Evolutionary conservation across 495 filamentous ascomycete genomes (phyloP), one percentile per base, ranked within the genome.

Genomic region (Hypoxylon crocopeplum): DNA sequence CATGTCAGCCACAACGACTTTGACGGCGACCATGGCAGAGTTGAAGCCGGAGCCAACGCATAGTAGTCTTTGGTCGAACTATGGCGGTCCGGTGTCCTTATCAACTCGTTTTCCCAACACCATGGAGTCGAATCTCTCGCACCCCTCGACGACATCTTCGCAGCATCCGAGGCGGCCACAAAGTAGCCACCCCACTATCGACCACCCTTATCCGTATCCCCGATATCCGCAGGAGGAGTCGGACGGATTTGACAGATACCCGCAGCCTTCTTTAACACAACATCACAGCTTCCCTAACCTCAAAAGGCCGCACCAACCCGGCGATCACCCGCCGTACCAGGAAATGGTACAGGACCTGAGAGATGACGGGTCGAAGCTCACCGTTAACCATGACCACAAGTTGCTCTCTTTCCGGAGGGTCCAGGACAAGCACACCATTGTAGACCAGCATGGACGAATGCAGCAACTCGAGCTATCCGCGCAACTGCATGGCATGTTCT

Each of bases 401-500:
- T 68, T 84, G 16, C 72, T 84, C 7, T 81, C 78, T 36, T 84
- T 84, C 64, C 72, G 72, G 59, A 78, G 75, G 56, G 66, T 77
- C 24, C 78, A 74, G 41, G 80, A 83, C 64, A 82, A 82, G 71
- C 79, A 82, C 66, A 83, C 81, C 47, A 77, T 83, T 15, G 71
- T 82, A 59, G 82, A 84, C 58, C 67, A 72, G 30, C 78, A 81
- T 67, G 82, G 81, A 13, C 75, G 80, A 40, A 76, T 82, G 60
- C 78, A 82, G 62, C 75, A 81, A 48, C 78, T 83, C 36, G 81
- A 83, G 48, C 78, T 96, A 17, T 83, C 89, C 24, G 91, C 92
- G 34, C 92, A 95, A 71, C 82, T 97, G 36, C 91, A 96, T 70
- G 92, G 92, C 71, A 97, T 96, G 91, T 97, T 97, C 75, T 97